Base-by-base conservation (phyloP, 2,329 filamentous ascomycete species). In the Ophiocordyceps camponoti-floridani region DNA sequence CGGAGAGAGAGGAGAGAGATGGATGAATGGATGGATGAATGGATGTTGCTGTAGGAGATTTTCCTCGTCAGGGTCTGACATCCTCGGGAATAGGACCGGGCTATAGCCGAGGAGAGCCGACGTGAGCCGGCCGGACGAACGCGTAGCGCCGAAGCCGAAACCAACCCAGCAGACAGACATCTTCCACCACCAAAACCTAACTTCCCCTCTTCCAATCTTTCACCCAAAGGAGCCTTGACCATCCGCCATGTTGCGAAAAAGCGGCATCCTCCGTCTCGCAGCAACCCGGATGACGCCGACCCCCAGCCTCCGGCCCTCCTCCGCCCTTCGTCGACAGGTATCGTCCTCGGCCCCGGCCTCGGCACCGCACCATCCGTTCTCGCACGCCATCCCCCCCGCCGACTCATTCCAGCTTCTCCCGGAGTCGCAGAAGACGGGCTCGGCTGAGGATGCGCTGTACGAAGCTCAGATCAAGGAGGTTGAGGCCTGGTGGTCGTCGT, bases 401-500 rank as follows among this genome's bases (percentile, higher is more conserved):
- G 86, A 94, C 56, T 75, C 83, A 27, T 95, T 89, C 65, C 89
- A 95, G 60, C 72, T 95, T 13, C 73, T 95, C 1, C 72, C 85
- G 38, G 84, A 87, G 51, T 64, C 74, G 30, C 68, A 82, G 46
- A 95, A 96, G 62, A 68, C 81, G 0, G 86, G 86, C 14, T 69
- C 73, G 16, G 77, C 84, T 0, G 91, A 96, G 62, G 87, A 96
- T 63, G 77, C 77, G 1, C 71, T 95, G 1, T 94, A 88, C 60
- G 77, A 88, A 40, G 75, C 83, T 49, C 85, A 95, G 59, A 70
- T 96, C 44, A 73, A 81, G 55, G 82, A 91, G 54, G 86, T 96
- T 12, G 77, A 88, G 60, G 73, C 80, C 27, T 96, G 89, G 91
- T 98, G 89, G 89, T 73, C 75, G 18, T 82, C 80, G 38, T 80